Base-by-base conservation (phyloP, 345 rosid species). In the Turnera subulata region DNA sequence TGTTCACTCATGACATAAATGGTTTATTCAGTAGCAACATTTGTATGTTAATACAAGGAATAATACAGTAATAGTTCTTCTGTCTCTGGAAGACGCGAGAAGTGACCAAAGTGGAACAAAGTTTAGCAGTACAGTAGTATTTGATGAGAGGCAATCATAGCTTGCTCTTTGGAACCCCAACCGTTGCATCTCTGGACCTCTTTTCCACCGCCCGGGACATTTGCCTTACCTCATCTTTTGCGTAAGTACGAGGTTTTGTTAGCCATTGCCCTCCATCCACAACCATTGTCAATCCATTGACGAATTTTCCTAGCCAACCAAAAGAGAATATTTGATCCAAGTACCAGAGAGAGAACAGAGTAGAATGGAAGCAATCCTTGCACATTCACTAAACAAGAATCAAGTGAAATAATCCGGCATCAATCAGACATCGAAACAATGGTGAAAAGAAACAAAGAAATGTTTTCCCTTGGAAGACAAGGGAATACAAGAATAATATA, bases 191-290 rank as follows among this genome's bases (percentile, higher is more conserved):
- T 66, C 82, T 83, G 25, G 93, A 82, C 65, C 73, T 77, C 71
- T 50, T 87, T 73, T 87, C 97, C 46, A 78, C 85, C 1, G 59
- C 72, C 59, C 91, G 68, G n/a, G 95, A 80, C 53, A 81, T 69
- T 63, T 74, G 69, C 71, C 64, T 78, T 59, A 90, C 93, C 19
- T 72, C 89, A 12, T 84, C 96, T 72, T 73, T 91, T 0, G 87
- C 82, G 13, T 82, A 26, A 59, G 25, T 50, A 6, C 80, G 86
- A 0, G 89, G 89, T 51, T 29, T 56, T 73, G 80, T 73, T 56
- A 90, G 84, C 93, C 87, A 82, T 1, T 59, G 64, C 58, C 93
- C 96, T 29, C 83, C 82, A 66, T 90, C 89, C 1, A 91, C 88
- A 17, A 71, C 71, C 77, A 85, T 5, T 29, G 82, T 79, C 12